Base-by-base conservation (phyloP, 768 basidiomycete species). In the Boletales sp. region DNA sequence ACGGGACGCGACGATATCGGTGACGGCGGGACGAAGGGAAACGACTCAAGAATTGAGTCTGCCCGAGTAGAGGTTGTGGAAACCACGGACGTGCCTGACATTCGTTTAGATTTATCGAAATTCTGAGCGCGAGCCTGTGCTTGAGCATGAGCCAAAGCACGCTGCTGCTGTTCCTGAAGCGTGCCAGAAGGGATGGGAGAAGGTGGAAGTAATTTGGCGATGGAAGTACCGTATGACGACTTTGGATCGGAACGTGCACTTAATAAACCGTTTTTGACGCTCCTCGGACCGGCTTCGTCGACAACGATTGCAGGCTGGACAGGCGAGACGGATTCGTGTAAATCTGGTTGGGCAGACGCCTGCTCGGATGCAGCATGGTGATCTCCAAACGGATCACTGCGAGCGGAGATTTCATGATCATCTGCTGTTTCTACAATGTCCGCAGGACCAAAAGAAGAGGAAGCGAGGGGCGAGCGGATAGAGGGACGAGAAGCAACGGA, bases 1-100 rank as follows among this genome's bases (percentile, higher is more conserved):
- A 83, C 72, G 10, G 88, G 89, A 46, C 85, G 76, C 56, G 87
- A 82, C n/a, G 88, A 90, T 51, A 92, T 90, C 7, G 90, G 90
- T 8, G 89, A 90, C 1, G 90, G 90, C 19, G 90, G 90, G 9
- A 93, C 89, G 64, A 93, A 91, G 32, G 87, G 88, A 75, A 93
- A 93, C 13, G 82, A 84, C 67, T 90, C 90, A 24, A 92, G 75
- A 56, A 92, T 89, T 4, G 89, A 91, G 62, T 92, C 89, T 24
- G 88, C 87, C 43, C 80, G 79, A 3, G 85, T 85, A 10, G 86
- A 86, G 13, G 85, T 72, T 12, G 80, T 80, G 30, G 84, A 86
- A 49, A 84, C 67, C 42, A 81, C 79, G 29, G 87, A 90, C 6
- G 82, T 80, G 49, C 77, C 79, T 6, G 88, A 85, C 53, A 80